phyloP scores from a whole-genome alignment of 345 rosid species.

The Acer saccharum region DNA sequence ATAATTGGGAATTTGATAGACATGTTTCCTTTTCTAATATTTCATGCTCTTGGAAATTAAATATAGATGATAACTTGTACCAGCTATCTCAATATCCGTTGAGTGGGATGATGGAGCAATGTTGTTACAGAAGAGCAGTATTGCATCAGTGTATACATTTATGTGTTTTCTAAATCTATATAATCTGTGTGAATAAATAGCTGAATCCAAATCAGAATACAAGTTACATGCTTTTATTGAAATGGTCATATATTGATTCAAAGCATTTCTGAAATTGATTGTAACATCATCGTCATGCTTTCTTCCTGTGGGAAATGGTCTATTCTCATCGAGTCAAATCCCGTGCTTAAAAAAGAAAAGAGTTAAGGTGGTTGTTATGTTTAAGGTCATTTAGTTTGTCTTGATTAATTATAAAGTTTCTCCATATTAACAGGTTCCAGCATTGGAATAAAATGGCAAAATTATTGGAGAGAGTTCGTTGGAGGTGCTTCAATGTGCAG shows the following conservation, averaged over 20 bases:
- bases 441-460: slow-evolving; percentile 90
- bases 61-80: too few species aligned
- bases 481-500: slow-evolving; percentile 64
- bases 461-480: slow-evolving; percentile 83
- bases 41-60: too few species aligned
- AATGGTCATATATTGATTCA: too few species aligned
- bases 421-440: slow-evolving; percentile 58
- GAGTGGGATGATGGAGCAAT: background rate
- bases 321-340: too few species aligned
- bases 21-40: background rate
- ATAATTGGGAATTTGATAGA: background rate
- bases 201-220: background rate
- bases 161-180: background rate
- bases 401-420: slow-evolving; percentile 52
- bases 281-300: too few species aligned
- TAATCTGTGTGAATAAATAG: background rate
- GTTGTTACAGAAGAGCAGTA: background rate
- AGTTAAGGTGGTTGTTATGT: too few species aligned
- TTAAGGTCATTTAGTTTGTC: slow-evolving; percentile 31
- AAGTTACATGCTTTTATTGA: background rate
- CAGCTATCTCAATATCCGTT: too few species aligned
- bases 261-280: too few species aligned
- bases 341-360: too few species aligned
- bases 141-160: background rate
- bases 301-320: too few species aligned